A percentile compares a stretch with the other conserved stretches of the same genome.
Evolutionary conservation across 1,139 yeast species (phyloP).

Genomic region (Hemisphaericaspora lyxosophila): DNA sequence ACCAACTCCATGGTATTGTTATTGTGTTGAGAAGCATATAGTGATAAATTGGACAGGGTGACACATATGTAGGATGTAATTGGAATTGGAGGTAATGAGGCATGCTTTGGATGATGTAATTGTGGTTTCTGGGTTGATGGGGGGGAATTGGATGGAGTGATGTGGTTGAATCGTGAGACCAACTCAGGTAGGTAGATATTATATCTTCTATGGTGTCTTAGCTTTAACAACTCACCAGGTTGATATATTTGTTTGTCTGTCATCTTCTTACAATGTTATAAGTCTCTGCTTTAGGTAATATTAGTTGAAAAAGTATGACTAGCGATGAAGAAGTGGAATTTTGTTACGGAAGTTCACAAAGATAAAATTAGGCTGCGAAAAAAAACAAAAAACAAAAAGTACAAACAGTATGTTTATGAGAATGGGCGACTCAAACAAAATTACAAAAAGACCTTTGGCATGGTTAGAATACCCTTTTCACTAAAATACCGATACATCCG

Average conservation of each 20-base stretch:
- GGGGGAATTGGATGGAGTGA: not conserved
- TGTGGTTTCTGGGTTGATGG: constrained; percentile 3
- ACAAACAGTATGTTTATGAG: too few relatives aligned
- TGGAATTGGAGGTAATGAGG: not conserved
- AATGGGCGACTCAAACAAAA: too few relatives aligned
- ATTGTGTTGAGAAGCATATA: not conserved
- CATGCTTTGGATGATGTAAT: not conserved
- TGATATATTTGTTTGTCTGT: constrained; percentile 8
- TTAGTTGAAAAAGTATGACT: too few relatives aligned
- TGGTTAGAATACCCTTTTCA: too few relatives aligned
- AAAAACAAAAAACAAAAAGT: too few relatives aligned
- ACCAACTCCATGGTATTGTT: not conserved
- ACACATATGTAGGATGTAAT: not conserved
- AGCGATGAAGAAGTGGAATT: too few relatives aligned
- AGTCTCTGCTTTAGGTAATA: too few relatives aligned
- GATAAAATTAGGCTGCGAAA: too few relatives aligned
- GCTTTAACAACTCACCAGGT: constrained; percentile 4
- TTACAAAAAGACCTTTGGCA: too few relatives aligned
- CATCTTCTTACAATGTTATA: too few relatives aligned
- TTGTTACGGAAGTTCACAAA: too few relatives aligned
- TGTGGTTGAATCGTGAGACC: constrained; percentile 1
- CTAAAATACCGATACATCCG: too few relatives aligned
- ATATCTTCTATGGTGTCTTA: constrained; percentile 8
- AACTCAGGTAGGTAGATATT: constrained; percentile 8
- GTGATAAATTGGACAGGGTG: not conserved